Conservation (phyloP, 2,329 filamentous ascomycete species). For the Hymenoscyphus albidus region DNA sequence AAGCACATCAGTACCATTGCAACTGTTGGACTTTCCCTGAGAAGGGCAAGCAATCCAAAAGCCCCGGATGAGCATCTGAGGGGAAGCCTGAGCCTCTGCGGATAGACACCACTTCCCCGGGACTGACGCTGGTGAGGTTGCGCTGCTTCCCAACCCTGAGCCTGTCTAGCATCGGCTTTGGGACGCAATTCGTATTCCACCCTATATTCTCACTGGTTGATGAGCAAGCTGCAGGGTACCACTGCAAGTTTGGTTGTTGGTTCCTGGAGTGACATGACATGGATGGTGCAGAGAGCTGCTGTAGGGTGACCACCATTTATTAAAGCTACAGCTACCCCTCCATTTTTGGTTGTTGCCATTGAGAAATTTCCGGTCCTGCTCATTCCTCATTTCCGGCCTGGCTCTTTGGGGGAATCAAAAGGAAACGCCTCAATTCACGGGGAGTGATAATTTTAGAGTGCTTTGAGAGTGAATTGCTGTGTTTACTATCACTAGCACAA, state of each 20-base stretch:
- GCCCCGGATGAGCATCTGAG: not conserved
- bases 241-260: not conserved
- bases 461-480: not conserved
- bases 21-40: not conserved
- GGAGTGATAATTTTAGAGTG: not conserved
- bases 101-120: not conserved
- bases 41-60: not conserved
- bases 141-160: not conserved
- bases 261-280: slow-evolving; percentile 8
- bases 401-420: not conserved
- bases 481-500: not conserved
- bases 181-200: not conserved
- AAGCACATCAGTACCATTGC: not conserved
- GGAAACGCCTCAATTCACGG: not conserved
- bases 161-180: not conserved
- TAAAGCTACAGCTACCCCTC: slow-evolving; percentile 23
- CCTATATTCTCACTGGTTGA: not conserved
- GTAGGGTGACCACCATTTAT: not conserved
- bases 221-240: not conserved
- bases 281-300: slow-evolving; percentile 2
- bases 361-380: not conserved
- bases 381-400: not conserved
- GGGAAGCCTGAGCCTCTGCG: not conserved
- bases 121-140: not conserved
- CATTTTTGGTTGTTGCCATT: not conserved